These are phyloP conservation scores for Terana coerulea DNA, from an alignment of 768 basidiomycete genomes.

Conservation along the genomic window DNA sequence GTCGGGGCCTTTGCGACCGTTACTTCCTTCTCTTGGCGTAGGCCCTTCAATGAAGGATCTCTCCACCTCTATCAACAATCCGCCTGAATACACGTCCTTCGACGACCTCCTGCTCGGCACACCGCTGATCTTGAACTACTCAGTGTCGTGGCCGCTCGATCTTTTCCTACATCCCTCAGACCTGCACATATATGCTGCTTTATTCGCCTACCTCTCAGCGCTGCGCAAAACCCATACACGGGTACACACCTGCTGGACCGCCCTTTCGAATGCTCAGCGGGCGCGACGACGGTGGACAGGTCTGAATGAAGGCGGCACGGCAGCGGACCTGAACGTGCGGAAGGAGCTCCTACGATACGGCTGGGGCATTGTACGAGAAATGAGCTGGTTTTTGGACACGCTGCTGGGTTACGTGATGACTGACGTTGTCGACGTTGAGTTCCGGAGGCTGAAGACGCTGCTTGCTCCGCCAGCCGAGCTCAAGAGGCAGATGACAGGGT, in stretches of 20 bases:
- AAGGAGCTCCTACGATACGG: conserved; percentile 67
- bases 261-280: conserved; percentile 81
- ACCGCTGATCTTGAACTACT: conserved; percentile 64
- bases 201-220: conserved; percentile 83
- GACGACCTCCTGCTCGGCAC: conserved; percentile 79
- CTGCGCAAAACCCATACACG: conserved; percentile 80
- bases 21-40: conserved; percentile 67
- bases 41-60: conserved; percentile 24
- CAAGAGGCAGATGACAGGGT: conserved; percentile 23
- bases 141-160: conserved; percentile 83
- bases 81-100: conserved; percentile 49
- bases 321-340: conserved; percentile 62
- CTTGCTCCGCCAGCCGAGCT: conserved; percentile 28
- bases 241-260: conserved; percentile 79
- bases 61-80: conserved; percentile 39
- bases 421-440: conserved; percentile 87
- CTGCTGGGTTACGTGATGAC: conserved; percentile 83
- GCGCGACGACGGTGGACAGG: conserved; percentile 84
- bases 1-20: conserved; percentile 74
- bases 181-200: conserved; percentile 64
- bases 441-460: conserved; percentile 61
- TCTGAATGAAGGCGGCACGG: conserved; percentile 79
- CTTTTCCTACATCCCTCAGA: conserved; percentile 80
- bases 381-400: conserved; percentile 90
- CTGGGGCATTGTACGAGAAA: conserved; percentile 84